Evolutionary conservation across 169 alveolate species (phyloP), one percentile per base, ranked within the genome.

Genomic region (Plasmodium yoelii): DNA sequence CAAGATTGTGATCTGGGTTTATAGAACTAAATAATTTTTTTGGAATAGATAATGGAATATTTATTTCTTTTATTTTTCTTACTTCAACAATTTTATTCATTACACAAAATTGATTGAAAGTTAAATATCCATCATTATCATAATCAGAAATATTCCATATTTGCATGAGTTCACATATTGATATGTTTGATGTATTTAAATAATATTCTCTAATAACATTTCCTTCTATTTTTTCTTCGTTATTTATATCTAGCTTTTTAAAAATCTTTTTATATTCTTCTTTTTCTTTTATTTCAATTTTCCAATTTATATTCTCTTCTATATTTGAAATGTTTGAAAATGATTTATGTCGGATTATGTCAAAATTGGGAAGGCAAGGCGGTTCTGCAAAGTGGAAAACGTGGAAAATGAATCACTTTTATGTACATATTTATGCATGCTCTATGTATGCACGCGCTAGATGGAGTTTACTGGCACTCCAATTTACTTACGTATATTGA

Each of bases 11-110:
- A 0, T 63, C 55, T 18, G 46, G 12, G 12, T 64, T 75, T 15
- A 68, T 57, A n/a, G 90, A 82, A n/a, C 56, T 9, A 5, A 82
- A 61, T 39, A 82, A 26, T 13, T 82, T 72, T 5, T 5, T 39
- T 1, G 90, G 90, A 13, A 82, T 26, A 10, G 86, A 10, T 18
- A 82, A 28, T 1, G 90, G 90, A 12, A 67, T 82, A 47, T 82
- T 65, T 5, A 82, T 82, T 60, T 67, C 82, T 26, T 49, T 65
- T 60, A 55, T 84, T 53, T 65, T 68, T 46, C 90, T 67, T 34
- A 82, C 28, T 28, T 82, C 84, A 4, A 82, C 90, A 18, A 82
- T 82, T 34, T 82, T 82, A 28, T 82, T 82, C 90, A 82, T 82
- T 5, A 82, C 60, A 56, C 71, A 82, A 39, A 82, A 82, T 68